Conservation (phyloP, 2,329 filamentous ascomycete genomes). For the Venturia pyrina region DNA sequence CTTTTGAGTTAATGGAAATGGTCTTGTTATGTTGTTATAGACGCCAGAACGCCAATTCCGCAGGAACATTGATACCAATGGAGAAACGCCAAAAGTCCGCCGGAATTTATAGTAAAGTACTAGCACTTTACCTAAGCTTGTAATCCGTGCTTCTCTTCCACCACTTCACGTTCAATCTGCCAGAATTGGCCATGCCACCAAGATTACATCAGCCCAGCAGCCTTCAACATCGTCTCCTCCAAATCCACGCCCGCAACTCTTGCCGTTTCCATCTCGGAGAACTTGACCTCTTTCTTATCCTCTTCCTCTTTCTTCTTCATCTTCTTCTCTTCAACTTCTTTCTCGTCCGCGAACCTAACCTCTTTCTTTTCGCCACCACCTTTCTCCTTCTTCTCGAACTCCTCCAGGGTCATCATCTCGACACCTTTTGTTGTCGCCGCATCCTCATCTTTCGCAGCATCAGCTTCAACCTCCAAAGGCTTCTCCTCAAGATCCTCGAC, state of each 20-base stretch:
- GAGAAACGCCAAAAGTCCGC: neutral
- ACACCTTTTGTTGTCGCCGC: neutral
- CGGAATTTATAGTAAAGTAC: neutral
- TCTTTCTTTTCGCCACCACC: neutral
- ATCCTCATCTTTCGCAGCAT: neutral
- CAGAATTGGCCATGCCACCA: neutral
- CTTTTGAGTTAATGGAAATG: no score
- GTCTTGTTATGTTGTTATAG: no score
- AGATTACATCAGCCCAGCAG: slow-evolving; percentile 18
- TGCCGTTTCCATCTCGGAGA: slow-evolving; percentile 14
- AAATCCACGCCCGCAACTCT: slow-evolving; percentile 23
- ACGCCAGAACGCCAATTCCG: no score
- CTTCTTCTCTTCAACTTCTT: neutral
- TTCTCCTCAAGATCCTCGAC: neutral
- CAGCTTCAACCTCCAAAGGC: neutral
- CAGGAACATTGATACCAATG: no score
- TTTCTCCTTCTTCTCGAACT: neutral
- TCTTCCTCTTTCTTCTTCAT: neutral
- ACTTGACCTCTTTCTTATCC: neutral
- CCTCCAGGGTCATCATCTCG: neutral
- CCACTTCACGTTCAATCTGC: neutral
- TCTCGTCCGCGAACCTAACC: neutral
- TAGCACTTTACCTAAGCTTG: neutral
- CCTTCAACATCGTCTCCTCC: slow-evolving; percentile 22
- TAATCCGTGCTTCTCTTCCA: neutral